A percentile compares a stretch with the other conserved stretches of the same genome.
These are phyloP conservation scores for Nannizziopsis arthrosporioides DNA, from an alignment of 2,329 filamentous ascomycete genomes.

Conservation along the genomic window DNA sequence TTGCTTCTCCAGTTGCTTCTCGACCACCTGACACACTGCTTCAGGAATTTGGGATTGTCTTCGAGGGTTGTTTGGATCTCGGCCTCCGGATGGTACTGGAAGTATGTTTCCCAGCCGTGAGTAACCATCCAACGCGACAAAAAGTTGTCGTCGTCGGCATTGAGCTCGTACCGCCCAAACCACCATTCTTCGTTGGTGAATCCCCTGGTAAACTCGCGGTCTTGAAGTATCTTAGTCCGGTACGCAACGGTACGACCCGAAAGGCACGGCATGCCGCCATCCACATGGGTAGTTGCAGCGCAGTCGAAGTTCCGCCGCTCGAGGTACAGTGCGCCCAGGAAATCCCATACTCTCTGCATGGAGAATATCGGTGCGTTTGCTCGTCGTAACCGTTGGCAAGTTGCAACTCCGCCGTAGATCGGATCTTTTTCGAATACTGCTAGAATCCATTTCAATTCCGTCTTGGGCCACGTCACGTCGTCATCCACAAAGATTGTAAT, in stretches of 20 bases:
- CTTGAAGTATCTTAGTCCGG: slow-evolving; percentile 73
- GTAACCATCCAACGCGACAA: slow-evolving; percentile 91
- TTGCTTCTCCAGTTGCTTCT: slow-evolving; percentile 98
- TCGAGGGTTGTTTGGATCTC: slow-evolving; percentile 89
- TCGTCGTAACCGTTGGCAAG: slow-evolving; percentile 73
- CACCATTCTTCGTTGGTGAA: slow-evolving; percentile 88
- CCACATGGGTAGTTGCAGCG: slow-evolving; percentile 85
- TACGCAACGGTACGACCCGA: slow-evolving; percentile 90
- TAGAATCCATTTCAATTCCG: slow-evolving; percentile 79
- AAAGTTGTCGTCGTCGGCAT: slow-evolving; percentile 97
- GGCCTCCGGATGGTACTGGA: slow-evolving; percentile 85
- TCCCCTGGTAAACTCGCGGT: slow-evolving; percentile 70
- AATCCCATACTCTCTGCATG: slow-evolving; percentile 61
- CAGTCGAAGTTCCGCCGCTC: slow-evolving; percentile 94
- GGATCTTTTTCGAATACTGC: slow-evolving; percentile 74
- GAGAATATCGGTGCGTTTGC: slow-evolving; percentile 44
- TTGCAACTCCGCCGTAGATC: slow-evolving; percentile 78
- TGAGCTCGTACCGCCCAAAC: slow-evolving; percentile 67
- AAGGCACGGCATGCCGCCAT: slow-evolving; percentile 93
- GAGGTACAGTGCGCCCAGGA: slow-evolving; percentile 82
- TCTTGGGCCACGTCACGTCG: slow-evolving; percentile 83
- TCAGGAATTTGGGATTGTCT: slow-evolving; percentile 76
- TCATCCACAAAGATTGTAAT: slow-evolving; percentile 93
- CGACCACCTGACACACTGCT: slow-evolving; percentile 89
- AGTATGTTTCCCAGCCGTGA: slow-evolving; percentile 85